These are phyloP conservation scores for Talaromyces sp. DNA, from an alignment of 2,329 filamentous ascomycete species.

Conservation along the genomic window DNA sequence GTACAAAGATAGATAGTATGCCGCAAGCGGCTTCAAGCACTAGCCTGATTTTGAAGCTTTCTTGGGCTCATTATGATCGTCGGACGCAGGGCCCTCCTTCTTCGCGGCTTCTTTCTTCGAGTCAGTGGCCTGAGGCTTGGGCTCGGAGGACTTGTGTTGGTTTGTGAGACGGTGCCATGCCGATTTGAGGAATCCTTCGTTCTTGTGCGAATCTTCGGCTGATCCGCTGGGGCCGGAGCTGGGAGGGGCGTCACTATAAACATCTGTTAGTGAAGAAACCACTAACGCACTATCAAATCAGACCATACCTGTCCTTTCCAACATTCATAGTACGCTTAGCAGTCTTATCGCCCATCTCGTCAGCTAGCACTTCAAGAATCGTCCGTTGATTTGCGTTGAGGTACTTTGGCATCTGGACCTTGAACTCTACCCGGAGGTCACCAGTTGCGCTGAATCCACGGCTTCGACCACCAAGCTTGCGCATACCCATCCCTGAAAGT, in stretches of 20 bases:
- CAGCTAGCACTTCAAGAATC: constrained; percentile 89
- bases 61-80: constrained; percentile 31
- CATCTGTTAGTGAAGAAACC: neutral
- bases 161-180: constrained; percentile 92
- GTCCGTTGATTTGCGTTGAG: constrained; percentile 85
- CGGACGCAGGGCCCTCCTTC: constrained; percentile 15
- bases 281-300: neutral
- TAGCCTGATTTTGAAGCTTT: constrained; percentile 37
- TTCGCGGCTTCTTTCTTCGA: constrained; percentile 22
- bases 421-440: constrained; percentile 90
- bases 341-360: constrained; percentile 89
- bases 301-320: constrained; percentile 51
- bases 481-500: constrained; percentile 88
- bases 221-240: constrained; percentile 18
- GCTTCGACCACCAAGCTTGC: constrained; percentile 65
- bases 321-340: constrained; percentile 92
- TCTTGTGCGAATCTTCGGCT: constrained; percentile 56
- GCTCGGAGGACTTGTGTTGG: constrained; percentile 40
- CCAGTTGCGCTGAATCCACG: constrained; percentile 55
- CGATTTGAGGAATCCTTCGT: constrained; percentile 86
- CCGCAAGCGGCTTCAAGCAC: constrained; percentile 12
- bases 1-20: neutral
- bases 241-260: constrained; percentile 10
- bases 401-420: constrained; percentile 92
- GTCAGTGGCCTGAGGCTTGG: constrained; percentile 29